Conservation (phyloP, 768 basidiomycete genomes). For the Cystofilobasidium capitatum region DNA sequence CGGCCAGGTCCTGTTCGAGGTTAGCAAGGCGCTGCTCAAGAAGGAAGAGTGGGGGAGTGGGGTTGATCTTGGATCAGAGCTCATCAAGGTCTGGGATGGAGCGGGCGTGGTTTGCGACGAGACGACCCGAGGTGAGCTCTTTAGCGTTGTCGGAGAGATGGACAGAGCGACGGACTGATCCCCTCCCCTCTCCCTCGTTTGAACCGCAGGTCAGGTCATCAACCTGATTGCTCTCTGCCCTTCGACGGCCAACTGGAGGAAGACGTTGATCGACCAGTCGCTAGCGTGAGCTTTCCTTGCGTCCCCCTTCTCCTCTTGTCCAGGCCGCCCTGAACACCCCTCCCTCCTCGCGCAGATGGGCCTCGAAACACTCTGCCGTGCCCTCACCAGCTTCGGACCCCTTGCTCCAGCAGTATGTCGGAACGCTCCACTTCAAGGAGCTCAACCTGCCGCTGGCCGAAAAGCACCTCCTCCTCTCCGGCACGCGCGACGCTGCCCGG, state of each 20-base stretch:
- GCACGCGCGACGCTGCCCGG: slow-evolving; percentile 78
- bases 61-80: slow-evolving; percentile 65
- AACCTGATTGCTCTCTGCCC: slow-evolving; percentile 85
- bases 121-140: slow-evolving; percentile 59
- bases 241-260: slow-evolving; percentile 71
- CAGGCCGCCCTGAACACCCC: slow-evolving; percentile 29
- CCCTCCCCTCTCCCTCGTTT: neutral
- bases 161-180: neutral
- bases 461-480: slow-evolving; percentile 69
- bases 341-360: slow-evolving; percentile 55
- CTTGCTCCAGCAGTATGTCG: slow-evolving; percentile 77
- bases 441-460: slow-evolving; percentile 66
- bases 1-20: slow-evolving; percentile 85
- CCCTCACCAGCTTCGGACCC: slow-evolving; percentile 74
- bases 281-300: slow-evolving; percentile 50
- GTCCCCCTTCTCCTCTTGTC: neutral
- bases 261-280: slow-evolving; percentile 73
- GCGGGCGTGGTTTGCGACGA: slow-evolving; percentile 57
- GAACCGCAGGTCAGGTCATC: slow-evolving; percentile 60
- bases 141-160: neutral
- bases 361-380: slow-evolving; percentile 57
- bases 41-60: slow-evolving; percentile 80
- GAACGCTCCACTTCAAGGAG: slow-evolving; percentile 64
- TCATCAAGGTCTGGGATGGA: slow-evolving; percentile 73
- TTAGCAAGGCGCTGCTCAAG: slow-evolving; percentile 78